Percentiles rank a stretch among this genome's conserved stretches.
phyloP scores from a whole-genome alignment of 1,284 basidiomycete species.

The Ceraceosorus bombacis region DNA sequence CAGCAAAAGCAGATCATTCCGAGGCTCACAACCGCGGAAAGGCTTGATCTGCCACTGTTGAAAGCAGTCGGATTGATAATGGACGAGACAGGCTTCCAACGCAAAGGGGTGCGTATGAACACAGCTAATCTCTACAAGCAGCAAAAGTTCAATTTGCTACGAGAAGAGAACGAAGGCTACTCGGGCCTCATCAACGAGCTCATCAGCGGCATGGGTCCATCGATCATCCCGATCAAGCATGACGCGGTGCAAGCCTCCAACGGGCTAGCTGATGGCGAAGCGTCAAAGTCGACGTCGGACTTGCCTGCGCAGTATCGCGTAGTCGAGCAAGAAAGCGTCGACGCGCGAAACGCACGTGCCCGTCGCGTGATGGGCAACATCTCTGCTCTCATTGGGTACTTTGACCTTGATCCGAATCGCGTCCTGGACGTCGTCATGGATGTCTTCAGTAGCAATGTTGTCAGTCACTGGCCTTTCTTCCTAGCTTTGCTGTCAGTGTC shows the following conservation, averaged over 20 bases:
- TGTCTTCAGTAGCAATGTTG: slow-evolving; percentile 71
- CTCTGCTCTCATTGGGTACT: slow-evolving; percentile 58
- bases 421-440: slow-evolving; percentile 90
- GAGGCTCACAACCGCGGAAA: slow-evolving; percentile 7
- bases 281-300: neutral
- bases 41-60: slow-evolving; percentile 32
- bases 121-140: slow-evolving; percentile 67
- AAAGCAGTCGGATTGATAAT: slow-evolving; percentile 23
- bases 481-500: slow-evolving; percentile 73
- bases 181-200: slow-evolving; percentile 81
- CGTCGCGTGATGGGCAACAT: slow-evolving; percentile 41
- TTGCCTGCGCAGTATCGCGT: slow-evolving; percentile 11
- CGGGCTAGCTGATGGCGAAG: slow-evolving; percentile 1
- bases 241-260: slow-evolving; percentile 19
- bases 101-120: slow-evolving; percentile 38
- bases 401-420: slow-evolving; percentile 88
- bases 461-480: slow-evolving; percentile 85
- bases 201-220: slow-evolving; percentile 66
- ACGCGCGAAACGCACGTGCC: slow-evolving; percentile 35
- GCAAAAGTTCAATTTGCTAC: slow-evolving; percentile 92
- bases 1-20: slow-evolving; percentile 5
- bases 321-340: slow-evolving; percentile 26
- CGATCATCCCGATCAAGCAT: slow-evolving; percentile 56
- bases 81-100: slow-evolving; percentile 31
- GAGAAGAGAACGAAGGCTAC: slow-evolving; percentile 96